phyloP scores from a whole-genome alignment of 2,329 filamentous ascomycete genomes.

The Pseudocercospora cruenta region DNA sequence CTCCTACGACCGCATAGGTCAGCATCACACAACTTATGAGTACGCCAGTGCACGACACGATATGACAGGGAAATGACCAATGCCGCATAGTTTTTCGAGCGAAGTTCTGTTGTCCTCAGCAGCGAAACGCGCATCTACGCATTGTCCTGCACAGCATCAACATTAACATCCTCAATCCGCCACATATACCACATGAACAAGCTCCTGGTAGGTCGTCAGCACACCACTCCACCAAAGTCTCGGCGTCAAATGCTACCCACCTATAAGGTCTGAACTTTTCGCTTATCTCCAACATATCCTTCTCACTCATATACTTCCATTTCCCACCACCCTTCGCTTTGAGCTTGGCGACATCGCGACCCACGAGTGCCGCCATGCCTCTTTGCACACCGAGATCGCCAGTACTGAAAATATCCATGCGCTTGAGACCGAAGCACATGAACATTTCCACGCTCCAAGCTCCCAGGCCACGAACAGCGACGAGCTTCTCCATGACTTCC shows the following conservation, averaged over 20 bases:
- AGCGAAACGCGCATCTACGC: too few species aligned
- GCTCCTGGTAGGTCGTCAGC: constrained; percentile 58
- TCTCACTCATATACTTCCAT: constrained; percentile 97
- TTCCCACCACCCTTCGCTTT: constrained; percentile 80
- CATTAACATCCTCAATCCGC: constrained; percentile 46
- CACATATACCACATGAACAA: constrained; percentile 99
- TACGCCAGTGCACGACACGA: too few species aligned
- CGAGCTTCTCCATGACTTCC: constrained; percentile 78
- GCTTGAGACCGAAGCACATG: constrained; percentile 90
- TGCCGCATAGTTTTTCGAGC: too few species aligned
- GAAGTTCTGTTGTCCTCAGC: background rate
- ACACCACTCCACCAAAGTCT: too few species aligned
- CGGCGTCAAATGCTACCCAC: constrained; percentile 54
- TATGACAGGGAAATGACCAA: too few species aligned
- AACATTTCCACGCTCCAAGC: constrained; percentile 98
- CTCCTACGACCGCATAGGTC: too few species aligned
- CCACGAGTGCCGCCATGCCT: constrained; percentile 87
- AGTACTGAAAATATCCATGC: constrained; percentile 89
- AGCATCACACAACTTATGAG: too few species aligned
- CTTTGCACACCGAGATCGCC: constrained; percentile 93
- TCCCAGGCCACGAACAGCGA: constrained; percentile 83
- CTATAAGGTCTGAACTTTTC: constrained; percentile 81
- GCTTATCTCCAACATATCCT: constrained; percentile 84
- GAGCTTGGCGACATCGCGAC: constrained; percentile 79
- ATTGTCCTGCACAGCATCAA: constrained; percentile 29